Conservation (phyloP, 345 rosid species). For the Salix koriyanagi region DNA sequence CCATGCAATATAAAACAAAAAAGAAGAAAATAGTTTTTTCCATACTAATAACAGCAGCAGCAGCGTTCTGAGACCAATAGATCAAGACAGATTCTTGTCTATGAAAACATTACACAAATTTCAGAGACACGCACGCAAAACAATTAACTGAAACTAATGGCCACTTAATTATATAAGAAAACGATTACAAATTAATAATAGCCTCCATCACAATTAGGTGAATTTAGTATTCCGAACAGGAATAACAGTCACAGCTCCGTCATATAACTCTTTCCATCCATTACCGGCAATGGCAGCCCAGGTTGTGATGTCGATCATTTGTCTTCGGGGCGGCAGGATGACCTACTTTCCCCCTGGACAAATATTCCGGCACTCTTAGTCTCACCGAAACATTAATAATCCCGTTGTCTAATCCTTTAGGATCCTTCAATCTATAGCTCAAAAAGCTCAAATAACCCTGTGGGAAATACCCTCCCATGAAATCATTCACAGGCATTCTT, state of each 20-base stretch:
- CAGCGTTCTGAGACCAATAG: background rate
- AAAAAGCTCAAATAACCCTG: slow-evolving; percentile 13
- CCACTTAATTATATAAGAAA: too few relatives aligned
- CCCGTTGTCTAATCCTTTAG: slow-evolving; percentile 10
- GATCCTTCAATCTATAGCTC: slow-evolving; percentile 28
- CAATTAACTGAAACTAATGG: background rate
- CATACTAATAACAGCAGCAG: too few relatives aligned
- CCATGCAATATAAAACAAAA: too few relatives aligned
- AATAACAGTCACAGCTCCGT: background rate
- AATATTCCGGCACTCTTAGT: background rate
- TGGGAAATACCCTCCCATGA: slow-evolving; percentile 18
- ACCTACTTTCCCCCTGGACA: background rate
- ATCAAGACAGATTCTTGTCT: background rate
- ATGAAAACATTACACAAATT: background rate
- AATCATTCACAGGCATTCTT: slow-evolving; percentile 21
- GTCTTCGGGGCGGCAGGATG: background rate
- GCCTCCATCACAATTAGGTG: background rate
- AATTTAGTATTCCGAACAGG: background rate
- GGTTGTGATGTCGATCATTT: background rate
- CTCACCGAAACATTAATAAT: slow-evolving; percentile 20
- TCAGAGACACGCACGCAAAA: background rate
- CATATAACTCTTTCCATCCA: background rate
- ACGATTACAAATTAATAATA: too few relatives aligned
- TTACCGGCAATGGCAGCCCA: background rate
- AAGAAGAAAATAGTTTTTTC: background rate